phyloP scores from a whole-genome alignment of 2,329 filamentous ascomycete genomes.

The Bipolaris oryzae region DNA sequence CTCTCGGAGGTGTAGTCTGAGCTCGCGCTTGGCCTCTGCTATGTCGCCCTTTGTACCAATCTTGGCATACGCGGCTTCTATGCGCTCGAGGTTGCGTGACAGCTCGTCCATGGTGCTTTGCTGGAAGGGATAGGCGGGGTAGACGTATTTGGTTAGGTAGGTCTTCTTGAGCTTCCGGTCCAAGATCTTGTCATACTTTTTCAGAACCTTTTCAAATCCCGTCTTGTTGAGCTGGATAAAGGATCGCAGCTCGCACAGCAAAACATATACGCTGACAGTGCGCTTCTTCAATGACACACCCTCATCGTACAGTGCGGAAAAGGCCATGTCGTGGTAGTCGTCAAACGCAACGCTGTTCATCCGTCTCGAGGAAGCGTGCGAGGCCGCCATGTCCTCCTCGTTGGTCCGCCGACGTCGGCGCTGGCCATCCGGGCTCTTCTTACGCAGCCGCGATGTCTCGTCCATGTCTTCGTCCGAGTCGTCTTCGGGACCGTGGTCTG shows the following conservation, averaged over 20 bases:
- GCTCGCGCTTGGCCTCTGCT: slow-evolving; percentile 76
- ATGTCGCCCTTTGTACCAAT: slow-evolving; percentile 83
- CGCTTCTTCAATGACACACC: slow-evolving; percentile 92
- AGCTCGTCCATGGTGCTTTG: slow-evolving; percentile 72
- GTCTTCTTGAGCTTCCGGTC: slow-evolving; percentile 77
- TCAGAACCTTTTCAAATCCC: slow-evolving; percentile 93
- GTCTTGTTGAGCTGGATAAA: slow-evolving; percentile 96
- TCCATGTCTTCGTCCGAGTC: slow-evolving; percentile 66
- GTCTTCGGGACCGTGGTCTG: slow-evolving; percentile 42
- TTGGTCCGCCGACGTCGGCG: slow-evolving; percentile 27
- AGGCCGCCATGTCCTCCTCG: slow-evolving; percentile 64
- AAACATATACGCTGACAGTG: slow-evolving; percentile 84
- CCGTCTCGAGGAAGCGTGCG: slow-evolving; percentile 66
- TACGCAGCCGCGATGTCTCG: slow-evolving; percentile 52
- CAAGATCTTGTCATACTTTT: slow-evolving; percentile 98
- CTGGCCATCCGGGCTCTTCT: slow-evolving; percentile 47
- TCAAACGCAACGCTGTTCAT: slow-evolving; percentile 72
- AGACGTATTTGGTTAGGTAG: slow-evolving; percentile 77
- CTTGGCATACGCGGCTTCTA: slow-evolving; percentile 81
- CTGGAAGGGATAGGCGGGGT: slow-evolving; percentile 81
- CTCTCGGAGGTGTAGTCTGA: slow-evolving; percentile 88
- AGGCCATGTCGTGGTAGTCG: slow-evolving; percentile 77
- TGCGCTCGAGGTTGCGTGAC: slow-evolving; percentile 71
- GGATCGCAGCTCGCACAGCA: slow-evolving; percentile 92
- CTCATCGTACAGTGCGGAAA: slow-evolving; percentile 71